Percentiles rank a stretch among this genome's conserved stretches.
Evolutionary conservation across 129 eudicot genomes (phyloP).

Genomic region (Heracleum sosnowskyi): DNA sequence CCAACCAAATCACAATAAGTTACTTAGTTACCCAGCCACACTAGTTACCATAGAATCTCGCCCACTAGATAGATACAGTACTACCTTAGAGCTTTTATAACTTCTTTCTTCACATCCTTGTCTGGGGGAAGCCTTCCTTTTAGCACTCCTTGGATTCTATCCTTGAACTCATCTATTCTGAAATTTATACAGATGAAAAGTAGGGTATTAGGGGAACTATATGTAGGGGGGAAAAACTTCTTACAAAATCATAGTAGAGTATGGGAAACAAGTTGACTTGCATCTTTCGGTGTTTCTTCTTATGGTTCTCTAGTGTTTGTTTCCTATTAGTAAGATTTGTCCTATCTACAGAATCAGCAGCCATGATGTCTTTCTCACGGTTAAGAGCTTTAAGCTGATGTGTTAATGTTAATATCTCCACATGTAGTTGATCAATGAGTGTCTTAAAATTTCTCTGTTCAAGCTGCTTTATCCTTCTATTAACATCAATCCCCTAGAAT

Average conservation of each 20-base stretch:
- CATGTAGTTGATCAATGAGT: constrained; percentile 29
- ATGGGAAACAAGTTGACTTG: constrained; percentile 31
- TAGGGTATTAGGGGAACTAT: background rate
- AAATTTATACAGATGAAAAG: constrained; percentile 9
- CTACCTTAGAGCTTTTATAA: constrained; percentile 64
- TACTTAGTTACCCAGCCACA: too few relatives aligned
- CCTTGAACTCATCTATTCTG: constrained; percentile 79
- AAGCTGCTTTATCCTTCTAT: constrained; percentile 53
- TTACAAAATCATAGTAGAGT: constrained; percentile 1
- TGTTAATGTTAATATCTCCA: constrained; percentile 27
- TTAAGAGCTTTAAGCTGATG: constrained; percentile 39
- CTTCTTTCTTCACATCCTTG: constrained; percentile 76
- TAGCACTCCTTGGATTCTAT: constrained; percentile 62
- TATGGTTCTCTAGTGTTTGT: constrained; percentile 43
- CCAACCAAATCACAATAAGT: too few relatives aligned
- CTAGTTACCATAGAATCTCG: too few relatives aligned
- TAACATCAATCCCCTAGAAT: constrained; percentile 50
- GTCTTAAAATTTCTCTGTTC: constrained; percentile 40
- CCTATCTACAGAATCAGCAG: constrained; percentile 46
- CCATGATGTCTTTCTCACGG: constrained; percentile 44
- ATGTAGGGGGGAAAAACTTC: background rate
- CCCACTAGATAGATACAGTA: background rate
- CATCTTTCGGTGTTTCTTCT: constrained; percentile 73
- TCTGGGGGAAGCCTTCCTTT: constrained; percentile 92
- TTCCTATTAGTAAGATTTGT: constrained; percentile 32